A percentile compares a stretch with the other conserved stretches of the same genome.
Conservation (phyloP, 1,284 basidiomycete genomes). For the Cutaneotrichosporon curvatum region DNA sequence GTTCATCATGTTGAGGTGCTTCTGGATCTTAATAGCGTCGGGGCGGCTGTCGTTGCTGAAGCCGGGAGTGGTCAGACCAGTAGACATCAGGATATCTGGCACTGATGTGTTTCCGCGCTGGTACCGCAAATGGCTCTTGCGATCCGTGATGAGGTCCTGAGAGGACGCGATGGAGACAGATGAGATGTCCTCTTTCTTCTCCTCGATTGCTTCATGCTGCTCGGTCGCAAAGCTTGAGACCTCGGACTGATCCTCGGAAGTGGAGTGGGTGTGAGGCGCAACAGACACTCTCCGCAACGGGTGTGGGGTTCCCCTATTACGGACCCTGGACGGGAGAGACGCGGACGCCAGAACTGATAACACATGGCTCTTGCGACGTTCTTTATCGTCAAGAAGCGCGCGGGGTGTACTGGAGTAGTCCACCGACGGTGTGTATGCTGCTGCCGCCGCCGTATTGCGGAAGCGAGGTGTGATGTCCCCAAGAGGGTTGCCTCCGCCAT, state of each 20-base stretch:
- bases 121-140: constrained; percentile 1
- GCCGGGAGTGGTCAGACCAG: constrained; percentile 11
- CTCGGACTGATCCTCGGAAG: constrained; percentile 19
- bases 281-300: constrained; percentile 29
- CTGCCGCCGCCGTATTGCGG: constrained; percentile 17
- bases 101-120: constrained; percentile 40
- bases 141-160: constrained; percentile 41
- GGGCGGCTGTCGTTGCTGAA: constrained; percentile 28
- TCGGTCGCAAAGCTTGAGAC: constrained; percentile 2
- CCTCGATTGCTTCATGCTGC: background rate
- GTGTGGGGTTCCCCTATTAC: constrained; percentile 30
- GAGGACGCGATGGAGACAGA: constrained; percentile 44
- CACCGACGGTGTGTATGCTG: constrained; percentile 11
- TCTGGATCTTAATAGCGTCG: constrained; percentile 42
- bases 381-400: constrained; percentile 30
- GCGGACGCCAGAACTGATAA: constrained; percentile 34
- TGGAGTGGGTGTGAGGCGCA: constrained; percentile 22
- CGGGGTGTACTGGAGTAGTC: constrained; percentile 23
- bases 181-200: constrained; percentile 26
- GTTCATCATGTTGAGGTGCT: constrained; percentile 45
- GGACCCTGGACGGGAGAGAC: constrained; percentile 20
- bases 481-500: constrained; percentile 6
- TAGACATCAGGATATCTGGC: constrained; percentile 29
- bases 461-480: constrained; percentile 25
- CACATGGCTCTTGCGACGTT: constrained; percentile 36